These are phyloP conservation scores for Phytopythium cucurbitacearum DNA, from an alignment of 352 stramenopile genomes.

Conservation along the genomic window DNA sequence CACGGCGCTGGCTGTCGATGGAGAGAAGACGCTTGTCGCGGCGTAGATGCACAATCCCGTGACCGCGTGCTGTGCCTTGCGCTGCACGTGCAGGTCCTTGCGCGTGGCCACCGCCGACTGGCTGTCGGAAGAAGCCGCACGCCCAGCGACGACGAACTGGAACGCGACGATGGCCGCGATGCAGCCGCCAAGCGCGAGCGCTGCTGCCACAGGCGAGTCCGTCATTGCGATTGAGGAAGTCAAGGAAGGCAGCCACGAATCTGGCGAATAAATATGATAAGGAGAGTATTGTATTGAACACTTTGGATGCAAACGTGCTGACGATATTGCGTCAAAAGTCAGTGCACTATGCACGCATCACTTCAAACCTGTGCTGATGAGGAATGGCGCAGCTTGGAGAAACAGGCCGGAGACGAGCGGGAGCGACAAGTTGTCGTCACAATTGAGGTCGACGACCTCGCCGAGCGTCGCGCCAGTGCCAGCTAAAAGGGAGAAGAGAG, in stretches of 20 bases:
- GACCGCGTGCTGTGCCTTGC: slow-evolving; percentile 43
- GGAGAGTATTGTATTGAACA: not conserved
- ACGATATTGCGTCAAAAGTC: not conserved
- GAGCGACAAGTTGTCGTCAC: slow-evolving; percentile 57
- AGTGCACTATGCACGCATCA: not conserved
- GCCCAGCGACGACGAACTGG: slow-evolving; percentile 30
- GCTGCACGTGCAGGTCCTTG: slow-evolving; percentile 39
- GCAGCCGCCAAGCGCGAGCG: slow-evolving; percentile 8
- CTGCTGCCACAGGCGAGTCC: slow-evolving; percentile 1
- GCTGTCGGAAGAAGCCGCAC: not conserved
- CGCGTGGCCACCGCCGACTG: slow-evolving; percentile 8
- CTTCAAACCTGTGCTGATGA: not conserved
- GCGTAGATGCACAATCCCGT: slow-evolving; percentile 47
- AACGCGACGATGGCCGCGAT: slow-evolving; percentile 27
- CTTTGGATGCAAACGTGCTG: not conserved
- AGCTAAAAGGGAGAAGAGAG: slow-evolving; percentile 13
- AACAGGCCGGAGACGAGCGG: slow-evolving; percentile 38
- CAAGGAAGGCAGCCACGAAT: not conserved
- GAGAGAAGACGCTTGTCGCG: slow-evolving; percentile 21
- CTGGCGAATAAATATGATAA: not conserved
- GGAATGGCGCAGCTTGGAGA: slow-evolving; percentile 15
- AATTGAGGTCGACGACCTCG: slow-evolving; percentile 33
- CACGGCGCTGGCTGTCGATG: slow-evolving; percentile 10
- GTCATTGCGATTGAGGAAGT: slow-evolving; percentile 8
- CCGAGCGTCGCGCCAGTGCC: slow-evolving; percentile 29